These are phyloP conservation scores for Byssochlamys sp. DNA, from an alignment of 2,329 filamentous ascomycete species.

Conservation along the genomic window DNA sequence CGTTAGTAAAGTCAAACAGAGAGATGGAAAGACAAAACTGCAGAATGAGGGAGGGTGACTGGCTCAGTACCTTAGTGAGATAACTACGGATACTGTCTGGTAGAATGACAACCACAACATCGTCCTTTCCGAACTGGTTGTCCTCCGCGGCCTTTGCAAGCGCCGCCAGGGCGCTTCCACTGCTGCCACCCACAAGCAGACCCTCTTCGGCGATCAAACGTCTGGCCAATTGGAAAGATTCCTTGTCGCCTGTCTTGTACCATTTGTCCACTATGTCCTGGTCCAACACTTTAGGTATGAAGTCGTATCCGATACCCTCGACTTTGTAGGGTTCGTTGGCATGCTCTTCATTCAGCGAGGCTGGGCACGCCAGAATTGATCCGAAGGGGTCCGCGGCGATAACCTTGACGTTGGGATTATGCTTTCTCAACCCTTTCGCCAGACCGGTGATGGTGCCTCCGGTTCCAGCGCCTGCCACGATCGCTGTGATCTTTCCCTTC, in stretches of 20 bases:
- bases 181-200: conserved; percentile 83
- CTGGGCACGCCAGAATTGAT: conserved; percentile 78
- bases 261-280: conserved; percentile 74
- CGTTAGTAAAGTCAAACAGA: conserved; percentile 7
- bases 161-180: conserved; percentile 81
- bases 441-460: conserved; percentile 91
- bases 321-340: conserved; percentile 88
- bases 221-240: conserved; percentile 84
- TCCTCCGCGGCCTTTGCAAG: conserved; percentile 69
- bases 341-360: conserved; percentile 66
- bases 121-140: conserved; percentile 65
- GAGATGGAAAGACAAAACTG: not conserved
- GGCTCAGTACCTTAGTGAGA: conserved; percentile 61
- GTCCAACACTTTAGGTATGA: conserved; percentile 86
- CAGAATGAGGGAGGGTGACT: not conserved
- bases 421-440: conserved; percentile 73
- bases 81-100: conserved; percentile 97
- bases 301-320: conserved; percentile 97
- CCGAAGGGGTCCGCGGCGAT: conserved; percentile 88
- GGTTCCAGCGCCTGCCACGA: conserved; percentile 87
- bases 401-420: conserved; percentile 75
- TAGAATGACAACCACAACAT: conserved; percentile 80
- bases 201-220: conserved; percentile 89
- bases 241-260: conserved; percentile 94
- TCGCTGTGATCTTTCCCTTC: conserved; percentile 65